Evolutionary conservation across 441 rosid genomes (phyloP), one percentile per base, ranked within the genome.

Genomic region (Eruca vesicaria): DNA sequence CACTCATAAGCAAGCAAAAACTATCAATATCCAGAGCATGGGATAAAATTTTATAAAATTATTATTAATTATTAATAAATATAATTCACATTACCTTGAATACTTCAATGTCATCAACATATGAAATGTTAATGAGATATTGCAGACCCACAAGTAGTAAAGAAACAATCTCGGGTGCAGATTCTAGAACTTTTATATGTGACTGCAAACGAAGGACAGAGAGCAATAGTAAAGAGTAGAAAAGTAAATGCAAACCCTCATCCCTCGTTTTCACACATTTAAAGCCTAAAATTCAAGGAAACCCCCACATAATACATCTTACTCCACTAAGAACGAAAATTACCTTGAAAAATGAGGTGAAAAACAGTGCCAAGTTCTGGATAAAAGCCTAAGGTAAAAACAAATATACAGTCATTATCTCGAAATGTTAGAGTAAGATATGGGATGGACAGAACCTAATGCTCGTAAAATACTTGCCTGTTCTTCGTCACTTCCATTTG

Each of bases 31-130:
- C 33, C 35, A 68, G 18, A 69, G 6, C 35, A n/a, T n/a, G n/a
- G n/a, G n/a, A n/a, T n/a, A n/a, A n/a, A n/a, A n/a, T n/a, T n/a
- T n/a, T n/a, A n/a, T n/a, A n/a, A n/a, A n/a, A n/a, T n/a, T n/a
- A n/a, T n/a, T n/a, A n/a, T n/a, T n/a, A n/a, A n/a, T n/a, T n/a
- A n/a, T n/a, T n/a, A n/a, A n/a, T 55, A 26, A 55, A 11, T 0
- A 11, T 55, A 65, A 20, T 63, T 12, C 10, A 66, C 26, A 66
- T 55, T 73, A 96, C 99, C 99, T 97, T 97, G 73, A 97, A 97
- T 73, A 97, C 99, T 79, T 97, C 99, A 8, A 94, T 97, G 85
- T 97, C 99, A 83, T 97, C 99, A 48, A 92, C 99, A 81, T 92
- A 97, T 43, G 99, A 97, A 52, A 94, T 91, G 73, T 78, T 90